Conservation (phyloP, 2,329 filamentous ascomycete species). For the Aspergillus persii region DNA sequence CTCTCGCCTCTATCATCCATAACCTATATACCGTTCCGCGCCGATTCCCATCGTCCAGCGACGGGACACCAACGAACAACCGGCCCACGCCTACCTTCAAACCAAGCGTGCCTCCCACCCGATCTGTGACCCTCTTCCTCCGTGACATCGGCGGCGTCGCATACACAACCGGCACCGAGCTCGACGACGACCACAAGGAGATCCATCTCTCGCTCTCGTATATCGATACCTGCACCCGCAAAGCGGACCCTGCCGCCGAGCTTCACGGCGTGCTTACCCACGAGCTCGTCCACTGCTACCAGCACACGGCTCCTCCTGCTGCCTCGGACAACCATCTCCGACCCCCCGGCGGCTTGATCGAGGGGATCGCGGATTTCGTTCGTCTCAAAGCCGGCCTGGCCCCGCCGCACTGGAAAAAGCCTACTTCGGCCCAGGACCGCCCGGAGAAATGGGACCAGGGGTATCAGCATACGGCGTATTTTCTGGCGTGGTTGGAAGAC, state of each 20-base stretch:
- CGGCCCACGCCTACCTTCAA: slow-evolving; percentile 22
- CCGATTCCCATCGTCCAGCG: not conserved
- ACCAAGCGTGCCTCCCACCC: slow-evolving; percentile 59
- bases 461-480: slow-evolving; percentile 89
- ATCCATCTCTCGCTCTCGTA: slow-evolving; percentile 84
- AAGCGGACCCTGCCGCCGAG: slow-evolving; percentile 51
- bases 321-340: slow-evolving; percentile 11
- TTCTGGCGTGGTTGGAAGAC: slow-evolving; percentile 79
- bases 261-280: slow-evolving; percentile 82
- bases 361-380: slow-evolving; percentile 93
- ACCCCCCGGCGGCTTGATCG: slow-evolving; percentile 72
- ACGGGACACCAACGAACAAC: too few relatives aligned
- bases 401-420: slow-evolving; percentile 78
- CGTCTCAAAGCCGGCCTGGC: slow-evolving; percentile 68
- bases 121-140: slow-evolving; percentile 81
- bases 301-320: slow-evolving; percentile 63
- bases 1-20: slow-evolving; percentile 66
- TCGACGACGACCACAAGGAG: slow-evolving; percentile 86
- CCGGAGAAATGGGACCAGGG: slow-evolving; percentile 77
- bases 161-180: slow-evolving; percentile 76
- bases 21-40: slow-evolving; percentile 63
- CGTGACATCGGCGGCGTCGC: slow-evolving; percentile 80
- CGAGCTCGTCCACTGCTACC: slow-evolving; percentile 93
- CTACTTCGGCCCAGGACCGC: slow-evolving; percentile 44
- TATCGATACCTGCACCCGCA: slow-evolving; percentile 46